Evolutionary conservation across 2,329 filamentous ascomycete genomes (phyloP).

Genomic region (Beauveria australis): DNA sequence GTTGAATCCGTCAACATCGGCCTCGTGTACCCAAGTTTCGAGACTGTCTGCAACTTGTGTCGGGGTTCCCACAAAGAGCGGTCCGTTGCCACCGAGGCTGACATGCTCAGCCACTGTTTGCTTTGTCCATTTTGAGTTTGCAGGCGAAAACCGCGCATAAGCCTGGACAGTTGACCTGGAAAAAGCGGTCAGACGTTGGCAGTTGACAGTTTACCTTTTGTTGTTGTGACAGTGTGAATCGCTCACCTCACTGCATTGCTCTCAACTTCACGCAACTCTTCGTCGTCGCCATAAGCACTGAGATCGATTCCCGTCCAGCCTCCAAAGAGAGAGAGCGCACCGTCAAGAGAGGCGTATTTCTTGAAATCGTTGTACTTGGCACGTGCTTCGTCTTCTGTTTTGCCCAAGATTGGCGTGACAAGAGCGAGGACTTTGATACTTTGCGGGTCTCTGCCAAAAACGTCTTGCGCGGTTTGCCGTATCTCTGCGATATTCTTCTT

Average conservation of each 20-base stretch:
- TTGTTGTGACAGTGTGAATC: not conserved
- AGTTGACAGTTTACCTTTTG: no score
- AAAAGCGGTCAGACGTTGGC: not conserved
- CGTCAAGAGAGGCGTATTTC: constrained; percentile 50
- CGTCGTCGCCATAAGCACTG: constrained; percentile 50
- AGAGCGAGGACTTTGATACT: constrained; percentile 54
- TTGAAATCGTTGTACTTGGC: constrained; percentile 41
- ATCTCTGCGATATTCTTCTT: constrained; percentile 50
- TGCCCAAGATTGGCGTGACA: constrained; percentile 49
- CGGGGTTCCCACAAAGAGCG: constrained; percentile 22
- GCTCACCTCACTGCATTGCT: constrained; percentile 42
- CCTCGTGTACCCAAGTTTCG: constrained; percentile 35
- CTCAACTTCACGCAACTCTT: constrained; percentile 53
- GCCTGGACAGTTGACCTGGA: constrained; percentile 36
- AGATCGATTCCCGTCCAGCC: constrained; percentile 62
- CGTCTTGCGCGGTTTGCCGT: constrained; percentile 37
- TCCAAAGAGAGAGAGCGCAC: constrained; percentile 55
- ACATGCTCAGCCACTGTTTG: constrained; percentile 24
- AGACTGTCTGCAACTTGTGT: constrained; percentile 24
- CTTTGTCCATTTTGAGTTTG: constrained; percentile 27
- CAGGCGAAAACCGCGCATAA: constrained; percentile 32
- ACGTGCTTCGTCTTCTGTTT: constrained; percentile 51
- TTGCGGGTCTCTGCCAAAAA: constrained; percentile 42
- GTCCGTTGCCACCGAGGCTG: constrained; percentile 23
- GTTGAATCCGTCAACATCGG: constrained; percentile 52